Conservation (phyloP, 805 yeast genomes). For the Trichomonascus vanleenenianus region DNA sequence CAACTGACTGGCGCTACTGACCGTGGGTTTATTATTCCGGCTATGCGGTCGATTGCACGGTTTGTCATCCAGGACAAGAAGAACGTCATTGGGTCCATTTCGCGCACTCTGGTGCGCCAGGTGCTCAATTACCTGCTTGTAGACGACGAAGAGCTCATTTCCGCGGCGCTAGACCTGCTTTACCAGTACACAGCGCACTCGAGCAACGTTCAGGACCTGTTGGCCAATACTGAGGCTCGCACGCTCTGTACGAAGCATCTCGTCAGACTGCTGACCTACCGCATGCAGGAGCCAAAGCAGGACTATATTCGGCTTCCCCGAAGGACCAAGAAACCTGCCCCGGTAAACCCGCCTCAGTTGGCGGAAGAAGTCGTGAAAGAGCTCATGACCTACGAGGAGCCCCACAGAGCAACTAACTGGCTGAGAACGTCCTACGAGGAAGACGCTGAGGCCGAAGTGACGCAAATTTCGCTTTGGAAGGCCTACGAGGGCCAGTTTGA, state of each 20-base stretch:
- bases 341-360: constrained; percentile 56
- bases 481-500: constrained; percentile 85
- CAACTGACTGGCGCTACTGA: constrained; percentile 52
- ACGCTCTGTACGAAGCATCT: constrained; percentile 37
- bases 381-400: constrained; percentile 65
- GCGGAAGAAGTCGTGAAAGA: constrained; percentile 49
- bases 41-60: constrained; percentile 71
- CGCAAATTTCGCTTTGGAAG: constrained; percentile 94
- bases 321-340: constrained; percentile 51
- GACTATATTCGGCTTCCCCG: constrained; percentile 32
- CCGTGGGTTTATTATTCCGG: constrained; percentile 58
- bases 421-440: constrained; percentile 87
- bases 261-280: constrained; percentile 52
- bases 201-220: constrained; percentile 45
- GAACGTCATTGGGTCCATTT: constrained; percentile 43
- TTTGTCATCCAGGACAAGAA: constrained; percentile 59
- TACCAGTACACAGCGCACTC: constrained; percentile 69
- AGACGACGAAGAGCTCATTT: constrained; percentile 59
- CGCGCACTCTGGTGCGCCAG: constrained; percentile 40
- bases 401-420: constrained; percentile 90
- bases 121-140: constrained; percentile 54
- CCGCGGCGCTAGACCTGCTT: constrained; percentile 71
- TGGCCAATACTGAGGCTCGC: constrained; percentile 27
- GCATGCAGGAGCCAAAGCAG: constrained; percentile 29
- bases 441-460: constrained; percentile 69